Evolutionary conservation across 805 yeast species (phyloP).

Genomic region (Lipomyces oligophaga): DNA sequence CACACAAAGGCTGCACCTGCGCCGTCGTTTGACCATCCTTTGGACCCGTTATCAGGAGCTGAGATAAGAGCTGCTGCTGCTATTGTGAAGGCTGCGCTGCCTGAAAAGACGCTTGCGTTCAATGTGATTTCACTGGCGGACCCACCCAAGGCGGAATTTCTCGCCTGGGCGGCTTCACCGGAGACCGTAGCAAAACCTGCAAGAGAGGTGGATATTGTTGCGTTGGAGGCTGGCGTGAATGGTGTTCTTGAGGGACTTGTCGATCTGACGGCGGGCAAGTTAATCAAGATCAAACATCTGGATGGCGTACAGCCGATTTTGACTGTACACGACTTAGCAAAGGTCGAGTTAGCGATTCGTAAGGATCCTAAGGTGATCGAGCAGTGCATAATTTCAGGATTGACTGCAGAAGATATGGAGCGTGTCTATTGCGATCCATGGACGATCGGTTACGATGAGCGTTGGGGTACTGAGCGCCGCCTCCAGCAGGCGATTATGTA

Average conservation of each 20-base stretch:
- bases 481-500: slow-evolving; percentile 78
- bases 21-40: slow-evolving; percentile 16
- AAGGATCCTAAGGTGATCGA: slow-evolving; percentile 66
- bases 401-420: slow-evolving; percentile 59
- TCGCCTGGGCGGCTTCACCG: slow-evolving; percentile 55
- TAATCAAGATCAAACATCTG: slow-evolving; percentile 47
- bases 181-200: slow-evolving; percentile 54
- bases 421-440: slow-evolving; percentile 64
- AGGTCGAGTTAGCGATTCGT: slow-evolving; percentile 63
- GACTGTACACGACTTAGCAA: slow-evolving; percentile 62
- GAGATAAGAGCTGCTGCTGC: slow-evolving; percentile 60
- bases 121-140: slow-evolving; percentile 69
- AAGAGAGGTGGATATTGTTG: slow-evolving; percentile 63
- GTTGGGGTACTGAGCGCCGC: slow-evolving; percentile 74
- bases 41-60: slow-evolving; percentile 60
- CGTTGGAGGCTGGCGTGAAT: slow-evolving; percentile 49
- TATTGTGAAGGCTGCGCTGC: slow-evolving; percentile 48
- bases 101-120: slow-evolving; percentile 48
- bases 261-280: slow-evolving; percentile 48
- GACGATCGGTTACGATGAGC: slow-evolving; percentile 68
- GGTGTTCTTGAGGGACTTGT: slow-evolving; percentile 73
- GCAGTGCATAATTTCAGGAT: slow-evolving; percentile 67
- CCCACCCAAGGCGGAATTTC: slow-evolving; percentile 61
- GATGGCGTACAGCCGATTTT: slow-evolving; percentile 71
- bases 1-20: slow-evolving; percentile 22